phyloP scores from a whole-genome alignment of 2,329 filamentous ascomycete species.

The Stylonectria norvegica region DNA sequence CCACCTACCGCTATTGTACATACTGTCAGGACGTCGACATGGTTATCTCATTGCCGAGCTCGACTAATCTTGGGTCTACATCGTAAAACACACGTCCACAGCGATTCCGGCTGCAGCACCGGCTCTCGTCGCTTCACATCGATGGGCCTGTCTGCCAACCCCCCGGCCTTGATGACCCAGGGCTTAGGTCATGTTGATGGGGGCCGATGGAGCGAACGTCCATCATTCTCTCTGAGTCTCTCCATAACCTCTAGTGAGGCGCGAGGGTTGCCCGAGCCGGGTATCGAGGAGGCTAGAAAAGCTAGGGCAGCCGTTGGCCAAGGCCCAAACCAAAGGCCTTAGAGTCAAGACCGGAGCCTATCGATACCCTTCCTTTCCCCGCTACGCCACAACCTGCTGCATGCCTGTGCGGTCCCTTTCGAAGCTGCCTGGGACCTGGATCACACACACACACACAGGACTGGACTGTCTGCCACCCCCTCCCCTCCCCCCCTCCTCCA shows the following conservation, averaged over 20 bases:
- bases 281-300: no score
- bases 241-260: no score
- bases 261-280: no score
- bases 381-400: slow-evolving; percentile 30
- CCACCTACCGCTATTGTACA: no score
- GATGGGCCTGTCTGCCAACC: slow-evolving; percentile 7
- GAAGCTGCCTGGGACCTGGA: slow-evolving; percentile 18
- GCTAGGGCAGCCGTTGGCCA: no score
- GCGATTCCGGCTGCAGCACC: slow-evolving; percentile 24
- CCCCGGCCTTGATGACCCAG: slow-evolving; percentile 21
- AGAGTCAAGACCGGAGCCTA: slow-evolving; percentile 22
- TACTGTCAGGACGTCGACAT: no score
- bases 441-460: slow-evolving; percentile 15
- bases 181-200: no score
- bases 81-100: slow-evolving; percentile 22
- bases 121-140: slow-evolving; percentile 27
- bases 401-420: slow-evolving; percentile 19
- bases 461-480: no score
- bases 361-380: slow-evolving; percentile 30
- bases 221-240: not conserved
- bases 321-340: slow-evolving; percentile 18
- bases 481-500: slow-evolving; percentile 1
- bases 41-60: slow-evolving; percentile 20
- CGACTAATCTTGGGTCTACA: slow-evolving; percentile 16
- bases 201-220: not conserved